Base-by-base conservation (phyloP, 2,329 filamentous ascomycete genomes). In the Gyromitra esculenta region DNA sequence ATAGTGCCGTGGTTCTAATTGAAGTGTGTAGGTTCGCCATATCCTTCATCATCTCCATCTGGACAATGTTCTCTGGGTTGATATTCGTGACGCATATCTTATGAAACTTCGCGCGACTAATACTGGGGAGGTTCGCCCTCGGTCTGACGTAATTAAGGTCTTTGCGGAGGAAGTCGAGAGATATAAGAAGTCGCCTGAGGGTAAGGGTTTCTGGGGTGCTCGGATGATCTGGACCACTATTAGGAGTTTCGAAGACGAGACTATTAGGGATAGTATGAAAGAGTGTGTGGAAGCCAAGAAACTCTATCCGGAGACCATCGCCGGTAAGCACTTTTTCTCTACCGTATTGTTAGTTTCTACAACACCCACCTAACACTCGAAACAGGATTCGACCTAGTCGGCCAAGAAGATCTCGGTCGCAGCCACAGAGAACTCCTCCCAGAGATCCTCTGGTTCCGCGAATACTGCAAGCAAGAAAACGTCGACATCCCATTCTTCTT, bases 401-500 rank as follows among this genome's bases (percentile, higher is more conserved):
- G 93, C 0, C 92, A 95, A 83, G 95, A 97, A 85, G 92, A 96
- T 81, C 83, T 87, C 0, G 94, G 94, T 0, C 88, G 92, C 11
- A 87, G 93, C 0, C 88, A 97, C 35, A 87, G 88, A 39, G 92
- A 96, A 79, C 85, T 97, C 2, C 87, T 95, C 0, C 94, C 94
- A 0, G 89, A 97, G 81, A 85, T 98, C 0, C 95, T 97, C 83
- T 97, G 93, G 93, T 97, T 98, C 87, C 90, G 91, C 79, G 94
- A 95, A 83, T 89, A 91, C 80, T 97, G 94, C 82, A 88, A 89
- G 0, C 87, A 92, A 81, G 91, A 93, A 81, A 89, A 88, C 1
- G 88, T 97, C 48, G 89, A 93, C 64, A 90, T 99, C 8, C 95
- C 95, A 0, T 97, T 97, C 85, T 97, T 97, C 86, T 96, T 98